Base-by-base conservation (phyloP, 2,329 filamentous ascomycete species). In the Neofusicoccum parvum region DNA sequence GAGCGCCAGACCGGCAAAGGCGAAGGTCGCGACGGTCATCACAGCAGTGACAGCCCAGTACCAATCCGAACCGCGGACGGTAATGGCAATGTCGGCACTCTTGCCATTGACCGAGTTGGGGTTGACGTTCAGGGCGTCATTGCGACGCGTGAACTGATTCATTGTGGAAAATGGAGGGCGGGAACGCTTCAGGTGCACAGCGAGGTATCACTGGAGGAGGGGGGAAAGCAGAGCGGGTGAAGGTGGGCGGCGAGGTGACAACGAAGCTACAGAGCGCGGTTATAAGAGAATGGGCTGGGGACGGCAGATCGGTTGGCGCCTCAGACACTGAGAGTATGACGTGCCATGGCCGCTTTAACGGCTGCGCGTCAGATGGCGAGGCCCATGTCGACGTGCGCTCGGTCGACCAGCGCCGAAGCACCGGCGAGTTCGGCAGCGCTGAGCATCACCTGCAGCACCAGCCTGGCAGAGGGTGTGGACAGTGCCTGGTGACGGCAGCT, bases 41-140 rank as follows among this genome's bases (percentile, higher is more conserved):
- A 87, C 74, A 1, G 86, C 83, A 67, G 81, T 86, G 15, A 89
- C 83, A 7, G 88, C 79, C 76, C 84, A 90, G 72, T 89, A 88
- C 79, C 85, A 88, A 73, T 88, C 81, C 0, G 86, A 88, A 14
- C 86, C 88, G 71, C 76, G 85, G 17, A 75, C 78, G 11, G 86
- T 88, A 70, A 90, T 87, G 68, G 79, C 79, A 46, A 90, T 84
- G 71, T 88, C 80, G 15, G 82, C 82, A 2, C 70, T 73, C 7
- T 58, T 66, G 67, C 82, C 83, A 67, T 82, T 82, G 66, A 81
- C 80, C 14, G 79, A 79, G 66, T 80, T 79, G 46, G 60, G 45
- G 51, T 86, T 86, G 69, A 78, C 71, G 49, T 76, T 69, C 39
- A 86, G 70, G 9, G 83, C 84, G 43, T 82, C 68, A 69, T 86